Base-by-base conservation (phyloP, 176 grass and related monocot genomes). In the Guadua angustifolia region DNA sequence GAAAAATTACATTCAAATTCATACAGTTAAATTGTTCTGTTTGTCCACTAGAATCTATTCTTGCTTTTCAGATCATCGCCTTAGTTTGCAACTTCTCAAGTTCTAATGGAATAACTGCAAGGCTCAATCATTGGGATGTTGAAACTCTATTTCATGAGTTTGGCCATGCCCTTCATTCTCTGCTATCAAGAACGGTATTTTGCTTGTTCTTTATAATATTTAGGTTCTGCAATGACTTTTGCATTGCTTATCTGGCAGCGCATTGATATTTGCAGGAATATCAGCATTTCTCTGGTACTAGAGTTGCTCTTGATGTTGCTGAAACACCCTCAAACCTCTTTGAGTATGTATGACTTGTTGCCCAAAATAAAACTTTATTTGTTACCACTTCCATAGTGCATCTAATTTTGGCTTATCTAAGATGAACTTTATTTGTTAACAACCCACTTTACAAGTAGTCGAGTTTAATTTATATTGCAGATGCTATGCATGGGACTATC, bases 71-170 rank as follows among this genome's bases (percentile, higher is more conserved):
- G 95, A 92, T 98, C 81, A 86, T 98, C 61, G 95, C 95, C 33
- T 75, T 98, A 46, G 82, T 98, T 57, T 98, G 95, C 81, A 93
- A 98, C 79, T 98, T 98, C 68, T 60, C 91, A 62, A 80, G 86
- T 86, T 89, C 86, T 12, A 70, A 50, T 62, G 85, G 82, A 87
- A 91, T 77, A 88, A 92, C 84, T 26, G 57, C 95, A 36, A 93
- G 93, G 79, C 91, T 98, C 56, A 92, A 84, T 77, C 91, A 95
- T 85, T 91, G 89, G 69, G 89, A 98, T 35, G 88, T 98, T 22
- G 93, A 95, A 90, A 98, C 93, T 63, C 93, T 98, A 53, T 98
- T 98, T 81, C 95, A 98, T 85, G 95, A 98, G 82, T 98, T 98
- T 85, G 95, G 95, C 50, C 95, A 95, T 76, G 93, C 95, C 51